These are phyloP conservation scores for Haplosporangium sp. DNA, from an alignment of 371 early-diverging fungal genomes.

Conservation along the genomic window DNA sequence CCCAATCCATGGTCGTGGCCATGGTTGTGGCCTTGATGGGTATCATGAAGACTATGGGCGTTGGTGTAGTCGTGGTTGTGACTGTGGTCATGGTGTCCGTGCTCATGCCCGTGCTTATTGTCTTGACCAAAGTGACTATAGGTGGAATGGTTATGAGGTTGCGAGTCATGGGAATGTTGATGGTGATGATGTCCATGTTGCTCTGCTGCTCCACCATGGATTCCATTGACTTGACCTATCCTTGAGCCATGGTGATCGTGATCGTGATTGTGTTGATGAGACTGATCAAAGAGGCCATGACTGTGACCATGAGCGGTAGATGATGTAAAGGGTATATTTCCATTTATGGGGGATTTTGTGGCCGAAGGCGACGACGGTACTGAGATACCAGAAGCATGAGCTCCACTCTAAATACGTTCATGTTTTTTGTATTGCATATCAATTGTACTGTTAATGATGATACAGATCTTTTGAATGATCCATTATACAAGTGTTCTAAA, in stretches of 20 bases:
- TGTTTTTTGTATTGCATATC: not conserved
- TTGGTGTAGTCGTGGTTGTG: slow-evolving; percentile 40
- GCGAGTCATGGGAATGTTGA: not conserved
- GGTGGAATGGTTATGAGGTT: slow-evolving; percentile 5
- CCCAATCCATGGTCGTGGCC: slow-evolving; percentile 1
- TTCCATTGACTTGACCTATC: not conserved
- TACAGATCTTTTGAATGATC: not conserved
- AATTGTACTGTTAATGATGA: not conserved
- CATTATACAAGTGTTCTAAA: not conserved
- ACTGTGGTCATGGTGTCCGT: slow-evolving; percentile 18
- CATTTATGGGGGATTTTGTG: slow-evolving; percentile 19
- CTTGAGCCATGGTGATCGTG: slow-evolving; percentile 21
- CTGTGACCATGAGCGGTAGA: slow-evolving; percentile 22
- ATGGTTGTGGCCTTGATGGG: slow-evolving; percentile 31
- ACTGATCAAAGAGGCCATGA: slow-evolving; percentile 15
- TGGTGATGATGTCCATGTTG: slow-evolving; percentile 15
- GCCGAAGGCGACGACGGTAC: slow-evolving; percentile 9
- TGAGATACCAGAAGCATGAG: slow-evolving; percentile 13
- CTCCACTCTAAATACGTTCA: slow-evolving; percentile 1
- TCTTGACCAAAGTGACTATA: slow-evolving; percentile 11
- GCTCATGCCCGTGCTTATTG: not conserved
- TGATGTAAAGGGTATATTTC: slow-evolving; percentile 48
- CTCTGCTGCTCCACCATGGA: not conserved
- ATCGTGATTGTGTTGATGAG: slow-evolving; percentile 22
- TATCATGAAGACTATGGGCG: slow-evolving; percentile 2